phyloP scores from a whole-genome alignment of 208 protist species.

The Crithidia mellificae region DNA sequence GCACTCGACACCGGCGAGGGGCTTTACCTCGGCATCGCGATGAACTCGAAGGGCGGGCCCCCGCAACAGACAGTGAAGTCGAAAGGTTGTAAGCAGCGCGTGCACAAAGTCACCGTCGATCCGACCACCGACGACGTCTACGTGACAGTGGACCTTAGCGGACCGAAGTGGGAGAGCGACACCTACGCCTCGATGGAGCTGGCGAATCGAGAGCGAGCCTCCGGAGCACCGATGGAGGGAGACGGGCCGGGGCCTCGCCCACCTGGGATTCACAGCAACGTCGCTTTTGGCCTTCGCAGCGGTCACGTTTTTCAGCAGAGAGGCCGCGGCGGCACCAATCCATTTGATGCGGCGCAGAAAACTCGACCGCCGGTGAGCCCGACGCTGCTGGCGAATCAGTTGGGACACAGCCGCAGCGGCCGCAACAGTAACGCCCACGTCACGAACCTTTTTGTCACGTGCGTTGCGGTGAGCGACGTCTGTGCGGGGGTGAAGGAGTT shows the following conservation, averaged over 20 bases:
- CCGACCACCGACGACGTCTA: slow-evolving; percentile 69
- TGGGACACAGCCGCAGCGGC: not conserved
- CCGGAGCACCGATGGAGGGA: slow-evolving; percentile 36
- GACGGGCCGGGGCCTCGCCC: slow-evolving; percentile 4
- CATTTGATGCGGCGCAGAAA: slow-evolving; percentile 7
- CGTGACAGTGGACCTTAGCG: slow-evolving; percentile 55
- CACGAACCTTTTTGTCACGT: slow-evolving; percentile 36
- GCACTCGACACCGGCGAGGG: slow-evolving; percentile 88
- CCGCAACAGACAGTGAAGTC: slow-evolving; percentile 51
- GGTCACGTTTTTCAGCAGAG: slow-evolving; percentile 59
- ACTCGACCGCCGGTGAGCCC: slow-evolving; percentile 19
- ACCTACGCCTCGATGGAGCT: slow-evolving; percentile 74
- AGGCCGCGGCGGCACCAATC: slow-evolving; percentile 18
- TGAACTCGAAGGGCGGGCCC: slow-evolving; percentile 38
- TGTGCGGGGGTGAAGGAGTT: slow-evolving; percentile 62
- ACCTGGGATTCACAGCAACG: slow-evolving; percentile 48
- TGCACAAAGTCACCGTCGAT: slow-evolving; percentile 64
- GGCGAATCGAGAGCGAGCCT: slow-evolving; percentile 67
- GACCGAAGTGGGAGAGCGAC: slow-evolving; percentile 67
- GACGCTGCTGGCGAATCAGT: not conserved
- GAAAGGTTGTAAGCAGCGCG: slow-evolving; percentile 88
- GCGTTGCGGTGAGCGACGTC: slow-evolving; percentile 34
- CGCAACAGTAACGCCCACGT: not conserved
- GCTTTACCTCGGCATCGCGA: slow-evolving; percentile 77
- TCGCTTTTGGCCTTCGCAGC: slow-evolving; percentile 42